A percentile compares a stretch with the other conserved stretches of the same genome.
These are phyloP conservation scores for Periconia sp. DNA, from an alignment of 2,329 filamentous ascomycete species.

Conservation along the genomic window DNA sequence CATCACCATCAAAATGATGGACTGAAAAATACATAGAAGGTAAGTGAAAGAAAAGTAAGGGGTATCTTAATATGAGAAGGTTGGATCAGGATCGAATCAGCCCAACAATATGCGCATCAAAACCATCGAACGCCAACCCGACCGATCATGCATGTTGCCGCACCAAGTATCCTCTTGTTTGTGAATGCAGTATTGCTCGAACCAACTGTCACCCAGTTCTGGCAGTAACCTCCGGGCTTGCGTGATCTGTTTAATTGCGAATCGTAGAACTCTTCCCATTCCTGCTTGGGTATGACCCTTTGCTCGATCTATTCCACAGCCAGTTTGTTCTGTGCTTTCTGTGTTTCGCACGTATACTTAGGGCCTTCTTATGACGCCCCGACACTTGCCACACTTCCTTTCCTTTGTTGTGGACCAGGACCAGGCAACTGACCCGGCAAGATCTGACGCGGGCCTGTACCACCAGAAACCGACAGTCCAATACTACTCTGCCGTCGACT, in stretches of 20 bases:
- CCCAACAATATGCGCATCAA: background rate
- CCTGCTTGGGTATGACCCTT: too few species aligned
- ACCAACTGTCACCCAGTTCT: too few species aligned
- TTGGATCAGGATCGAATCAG: background rate
- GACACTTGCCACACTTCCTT: slow-evolving; percentile 29
- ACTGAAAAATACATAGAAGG: too few species aligned
- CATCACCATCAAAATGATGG: too few species aligned
- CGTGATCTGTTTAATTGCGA: too few species aligned
- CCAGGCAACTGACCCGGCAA: slow-evolving; percentile 41
- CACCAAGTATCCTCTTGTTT: background rate
- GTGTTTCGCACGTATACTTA: background rate
- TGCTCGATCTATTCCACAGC: too few species aligned
- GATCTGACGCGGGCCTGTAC: slow-evolving; percentile 36
- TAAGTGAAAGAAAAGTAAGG: too few species aligned
- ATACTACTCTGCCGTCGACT: slow-evolving; percentile 36
- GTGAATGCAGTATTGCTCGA: background rate
- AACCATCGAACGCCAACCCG: background rate
- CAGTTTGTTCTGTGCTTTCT: background rate
- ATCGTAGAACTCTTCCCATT: too few species aligned
- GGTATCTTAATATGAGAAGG: background rate
- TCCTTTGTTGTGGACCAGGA: slow-evolving; percentile 31
- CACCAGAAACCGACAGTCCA: slow-evolving; percentile 13
- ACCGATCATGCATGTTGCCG: background rate
- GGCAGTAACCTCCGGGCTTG: too few species aligned
- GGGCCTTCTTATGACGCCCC: background rate